These are phyloP conservation scores for Moricandia moricandioides DNA, from an alignment of 345 rosid genomes.

Conservation along the genomic window DNA sequence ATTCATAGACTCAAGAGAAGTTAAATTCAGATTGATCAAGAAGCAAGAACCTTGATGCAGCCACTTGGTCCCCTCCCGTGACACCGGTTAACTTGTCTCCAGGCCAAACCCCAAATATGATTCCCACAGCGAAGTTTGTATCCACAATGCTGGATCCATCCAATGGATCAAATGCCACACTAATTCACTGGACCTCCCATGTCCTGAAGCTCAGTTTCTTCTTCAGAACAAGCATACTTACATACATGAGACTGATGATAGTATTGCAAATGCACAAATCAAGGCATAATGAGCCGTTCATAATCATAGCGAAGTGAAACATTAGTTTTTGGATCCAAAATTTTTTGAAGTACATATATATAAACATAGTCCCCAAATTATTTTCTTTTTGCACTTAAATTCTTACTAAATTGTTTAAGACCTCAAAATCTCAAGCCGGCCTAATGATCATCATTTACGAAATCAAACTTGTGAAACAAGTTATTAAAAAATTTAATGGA, in stretches of 20 bases:
- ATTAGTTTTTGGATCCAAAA: background rate
- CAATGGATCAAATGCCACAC: constrained; percentile 89
- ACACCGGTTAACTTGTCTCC: constrained; percentile 88
- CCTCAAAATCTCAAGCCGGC: too few relatives aligned
- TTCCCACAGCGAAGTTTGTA: constrained; percentile 85
- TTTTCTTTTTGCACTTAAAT: too few relatives aligned
- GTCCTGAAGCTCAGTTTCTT: constrained; percentile 92
- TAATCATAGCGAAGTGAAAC: too few relatives aligned
- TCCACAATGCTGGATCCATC: constrained; percentile 85
- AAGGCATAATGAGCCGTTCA: constrained; percentile 17
- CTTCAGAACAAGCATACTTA: constrained; percentile 95
- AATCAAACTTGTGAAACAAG: background rate
- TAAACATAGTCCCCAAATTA: too few relatives aligned
- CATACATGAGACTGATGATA: constrained; percentile 96
- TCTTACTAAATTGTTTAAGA: too few relatives aligned
- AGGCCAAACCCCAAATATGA: constrained; percentile 99
- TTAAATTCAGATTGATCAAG: background rate
- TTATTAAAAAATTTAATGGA: background rate
- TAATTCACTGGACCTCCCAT: constrained; percentile 92
- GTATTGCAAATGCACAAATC: constrained; percentile 43
- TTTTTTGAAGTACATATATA: too few relatives aligned
- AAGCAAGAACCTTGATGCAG: constrained; percentile 60
- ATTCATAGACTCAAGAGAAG: background rate
- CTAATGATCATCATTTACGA: background rate
- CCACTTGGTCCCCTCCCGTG: constrained; percentile 81